These are phyloP conservation scores for Hymenoscyphus fraxineus DNA, from an alignment of 2,329 filamentous ascomycete genomes.

Conservation along the genomic window DNA sequence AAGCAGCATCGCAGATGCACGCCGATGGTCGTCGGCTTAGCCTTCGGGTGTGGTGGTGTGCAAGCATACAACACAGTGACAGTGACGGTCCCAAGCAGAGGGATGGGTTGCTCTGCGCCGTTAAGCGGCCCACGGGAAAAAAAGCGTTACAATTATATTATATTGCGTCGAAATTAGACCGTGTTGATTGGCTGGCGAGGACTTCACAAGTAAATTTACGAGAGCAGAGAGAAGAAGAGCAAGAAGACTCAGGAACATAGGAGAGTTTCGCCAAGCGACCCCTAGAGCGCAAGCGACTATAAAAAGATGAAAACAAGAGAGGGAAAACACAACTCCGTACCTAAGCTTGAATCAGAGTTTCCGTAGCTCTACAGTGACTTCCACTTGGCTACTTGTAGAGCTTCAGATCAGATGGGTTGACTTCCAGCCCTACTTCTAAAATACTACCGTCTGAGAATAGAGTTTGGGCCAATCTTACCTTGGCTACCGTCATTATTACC, in stretches of 20 bases:
- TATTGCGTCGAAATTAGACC: no score
- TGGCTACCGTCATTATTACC: background rate
- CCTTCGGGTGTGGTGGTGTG: constrained; percentile 8
- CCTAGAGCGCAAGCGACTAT: no score
- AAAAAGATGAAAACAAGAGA: no score
- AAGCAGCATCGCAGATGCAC: background rate
- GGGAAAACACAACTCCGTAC: no score
- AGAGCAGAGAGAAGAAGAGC: no score
- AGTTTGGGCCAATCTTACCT: background rate
- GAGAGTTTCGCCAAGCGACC: no score
- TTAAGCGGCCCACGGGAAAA: background rate
- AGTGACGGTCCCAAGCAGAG: background rate
- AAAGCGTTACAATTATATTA: background rate
- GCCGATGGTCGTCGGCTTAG: constrained; percentile 10
- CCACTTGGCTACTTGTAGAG: background rate
- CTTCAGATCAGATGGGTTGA: background rate
- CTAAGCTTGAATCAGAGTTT: no score
- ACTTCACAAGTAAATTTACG: no score
- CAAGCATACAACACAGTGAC: background rate
- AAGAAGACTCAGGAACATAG: no score
- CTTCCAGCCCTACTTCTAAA: background rate
- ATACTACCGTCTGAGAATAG: background rate
- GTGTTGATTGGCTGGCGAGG: no score
- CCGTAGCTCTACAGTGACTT: background rate
- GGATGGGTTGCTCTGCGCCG: background rate